A percentile compares a stretch with the other conserved stretches of the same genome.
Evolutionary conservation across 495 filamentous ascomycete species (phyloP).

Genomic region (Barbatosphaeria neglecta): DNA sequence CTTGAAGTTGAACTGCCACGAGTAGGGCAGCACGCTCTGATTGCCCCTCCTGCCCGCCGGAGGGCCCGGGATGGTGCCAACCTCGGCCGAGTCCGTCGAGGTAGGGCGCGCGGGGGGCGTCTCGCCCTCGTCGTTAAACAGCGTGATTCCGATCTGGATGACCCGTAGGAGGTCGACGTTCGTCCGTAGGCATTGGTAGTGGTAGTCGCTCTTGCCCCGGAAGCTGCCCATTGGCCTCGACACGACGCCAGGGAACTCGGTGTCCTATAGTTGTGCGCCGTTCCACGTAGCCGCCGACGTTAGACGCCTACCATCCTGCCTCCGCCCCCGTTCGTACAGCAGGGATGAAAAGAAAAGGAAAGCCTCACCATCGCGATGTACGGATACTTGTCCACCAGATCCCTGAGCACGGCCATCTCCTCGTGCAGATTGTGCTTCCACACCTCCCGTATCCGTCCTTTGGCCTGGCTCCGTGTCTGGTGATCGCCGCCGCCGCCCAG

Average conservation of each 20-base stretch:
- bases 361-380: constrained; percentile 85
- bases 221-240: constrained; percentile 91
- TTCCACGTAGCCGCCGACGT: constrained; percentile 3
- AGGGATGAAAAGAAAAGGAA: background rate
- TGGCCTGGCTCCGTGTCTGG: constrained; percentile 33
- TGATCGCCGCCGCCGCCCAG: constrained; percentile 37
- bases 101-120: constrained; percentile 55
- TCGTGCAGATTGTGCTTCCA: constrained; percentile 86
- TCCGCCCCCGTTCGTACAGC: too few species aligned
- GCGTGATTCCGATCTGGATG: constrained; percentile 88
- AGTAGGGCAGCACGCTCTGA: constrained; percentile 62
- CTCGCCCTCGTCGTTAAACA: constrained; percentile 82
- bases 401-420: constrained; percentile 71
- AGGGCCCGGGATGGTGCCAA: constrained; percentile 9
- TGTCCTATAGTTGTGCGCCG: too few species aligned
- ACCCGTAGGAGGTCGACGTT: constrained; percentile 96
- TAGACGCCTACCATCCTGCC: constrained; percentile 10
- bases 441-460: constrained; percentile 81
- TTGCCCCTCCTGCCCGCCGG: constrained; percentile 25
- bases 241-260: constrained; percentile 93
- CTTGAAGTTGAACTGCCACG: constrained; percentile 99
- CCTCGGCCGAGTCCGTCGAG: constrained; percentile 43
- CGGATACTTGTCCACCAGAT: constrained; percentile 76
- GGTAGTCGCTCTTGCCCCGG: constrained; percentile 87
- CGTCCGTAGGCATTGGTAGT: constrained; percentile 93